Conservation (phyloP, 148 eudicot species). For the Rhododendron williamsianum region DNA sequence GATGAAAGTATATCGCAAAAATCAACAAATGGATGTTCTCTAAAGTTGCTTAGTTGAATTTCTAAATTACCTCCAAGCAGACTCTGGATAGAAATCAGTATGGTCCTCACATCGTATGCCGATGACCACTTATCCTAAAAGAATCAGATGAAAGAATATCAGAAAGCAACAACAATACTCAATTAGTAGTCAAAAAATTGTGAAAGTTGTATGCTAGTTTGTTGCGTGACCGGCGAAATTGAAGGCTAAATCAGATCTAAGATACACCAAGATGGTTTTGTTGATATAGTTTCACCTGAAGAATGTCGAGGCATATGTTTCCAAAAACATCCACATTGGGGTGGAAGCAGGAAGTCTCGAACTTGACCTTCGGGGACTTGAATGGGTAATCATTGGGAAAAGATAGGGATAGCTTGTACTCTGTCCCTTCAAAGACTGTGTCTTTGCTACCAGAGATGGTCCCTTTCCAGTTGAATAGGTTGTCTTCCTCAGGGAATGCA, state of each 20-base stretch:
- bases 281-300: constrained; percentile 49
- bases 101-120: constrained; percentile 91
- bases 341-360: constrained; percentile 86
- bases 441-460: constrained; percentile 92
- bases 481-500: constrained; percentile 97
- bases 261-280: background rate
- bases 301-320: constrained; percentile 87
- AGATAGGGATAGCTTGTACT: constrained; percentile 67
- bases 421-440: constrained; percentile 96
- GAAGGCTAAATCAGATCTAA: background rate
- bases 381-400: constrained; percentile 90
- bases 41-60: background rate
- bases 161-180: background rate
- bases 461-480: constrained; percentile 92
- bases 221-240: background rate
- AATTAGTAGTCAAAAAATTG: background rate
- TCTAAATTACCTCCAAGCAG: constrained; percentile 74
- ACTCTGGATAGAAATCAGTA: constrained; percentile 84
- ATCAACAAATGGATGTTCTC: background rate
- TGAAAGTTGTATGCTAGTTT: background rate
- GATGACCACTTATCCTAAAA: constrained; percentile 94
- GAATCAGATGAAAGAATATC: background rate
- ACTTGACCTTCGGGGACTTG: constrained; percentile 91
- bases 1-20: background rate
- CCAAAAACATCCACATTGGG: constrained; percentile 86